Evolutionary conservation across 805 yeast genomes (phyloP), one percentile per base, ranked within the genome.

Genomic region (Millerago galiae): DNA sequence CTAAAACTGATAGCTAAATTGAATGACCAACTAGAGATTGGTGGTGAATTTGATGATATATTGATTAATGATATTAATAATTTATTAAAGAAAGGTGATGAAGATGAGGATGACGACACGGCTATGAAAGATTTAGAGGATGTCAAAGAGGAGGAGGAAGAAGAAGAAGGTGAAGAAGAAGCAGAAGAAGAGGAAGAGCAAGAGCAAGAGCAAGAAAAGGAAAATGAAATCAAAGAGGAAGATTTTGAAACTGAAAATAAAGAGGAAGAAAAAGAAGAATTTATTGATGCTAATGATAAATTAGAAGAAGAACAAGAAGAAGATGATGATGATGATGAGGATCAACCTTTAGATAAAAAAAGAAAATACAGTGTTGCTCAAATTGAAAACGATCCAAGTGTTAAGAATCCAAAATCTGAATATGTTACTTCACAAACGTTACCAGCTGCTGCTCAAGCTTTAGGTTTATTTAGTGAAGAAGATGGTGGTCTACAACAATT

Each of bases 381-480:
- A 38, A 67, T 63, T 47, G 78, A 72, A 34, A 74, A 75, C 48
- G 85, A 79, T 55, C 79, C 82, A 6, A 56, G 75, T 40, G 68
- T 76, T 18, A 77, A 76, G 50, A 83, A 83, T 55, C 91, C 93
- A 1, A 81, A 81, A 53, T 74, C 85, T 0, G 91, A 84, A 59
- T 83, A 79, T 58, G 91, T 84, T 5, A 67, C 77, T 0, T 68
- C 86, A 1, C 90, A 83, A 56, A 74, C 83, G 1, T 65, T 84
- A 34, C 84, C 90, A 0, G 68, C 75, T 4, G 77, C 79, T 2
- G 86, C 88, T 0, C 71, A 75, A 4, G 75, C 74, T 27, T 61
- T 86, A 41, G 88, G 86, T 0, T 62, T 86, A 18, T 86, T 77
- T 49, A 70, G 77, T 8, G 90, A 83, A 39, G 72, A 72, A 40